Evolutionary conservation across 352 stramenopile genomes (phyloP).

Genomic region (Globisporangium paddicum): DNA sequence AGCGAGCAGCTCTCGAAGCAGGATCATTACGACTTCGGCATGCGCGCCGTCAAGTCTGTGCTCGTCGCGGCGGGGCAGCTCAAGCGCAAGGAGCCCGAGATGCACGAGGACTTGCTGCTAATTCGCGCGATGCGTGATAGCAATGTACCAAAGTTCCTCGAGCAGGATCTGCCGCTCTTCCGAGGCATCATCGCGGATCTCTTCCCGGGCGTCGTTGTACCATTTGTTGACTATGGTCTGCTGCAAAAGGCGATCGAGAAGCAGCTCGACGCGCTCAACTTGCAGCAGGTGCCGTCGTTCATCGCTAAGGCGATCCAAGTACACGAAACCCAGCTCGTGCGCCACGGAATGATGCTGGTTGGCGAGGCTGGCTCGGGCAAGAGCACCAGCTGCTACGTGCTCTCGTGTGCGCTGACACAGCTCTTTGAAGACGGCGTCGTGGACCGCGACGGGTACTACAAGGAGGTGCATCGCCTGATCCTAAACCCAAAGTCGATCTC

Average conservation of each 20-base stretch:
- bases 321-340: conserved; percentile 88
- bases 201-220: conserved; percentile 92
- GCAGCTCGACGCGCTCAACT: conserved; percentile 60
- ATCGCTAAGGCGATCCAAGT: conserved; percentile 88
- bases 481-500: conserved; percentile 96
- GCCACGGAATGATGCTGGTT: conserved; percentile 95
- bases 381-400: conserved; percentile 76
- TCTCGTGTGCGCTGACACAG: conserved; percentile 67
- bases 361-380: conserved; percentile 90
- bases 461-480: conserved; percentile 81
- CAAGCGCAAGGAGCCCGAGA: conserved; percentile 92
- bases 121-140: conserved; percentile 96
- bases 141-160: conserved; percentile 95
- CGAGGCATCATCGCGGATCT: conserved; percentile 93
- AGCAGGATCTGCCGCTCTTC: conserved; percentile 93
- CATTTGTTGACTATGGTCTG: conserved; percentile 92
- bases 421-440: conserved; percentile 75
- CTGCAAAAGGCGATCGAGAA: conserved; percentile 88
- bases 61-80: conserved; percentile 92
- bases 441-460: conserved; percentile 85
- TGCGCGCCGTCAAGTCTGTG: conserved; percentile 92
- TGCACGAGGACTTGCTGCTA: conserved; percentile 91
- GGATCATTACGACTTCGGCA: conserved; percentile 94
- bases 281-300: conserved; percentile 85
- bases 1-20: conserved; percentile 94